phyloP scores from a whole-genome alignment of 106 monocot species.

The Xerophyta viscosa region DNA sequence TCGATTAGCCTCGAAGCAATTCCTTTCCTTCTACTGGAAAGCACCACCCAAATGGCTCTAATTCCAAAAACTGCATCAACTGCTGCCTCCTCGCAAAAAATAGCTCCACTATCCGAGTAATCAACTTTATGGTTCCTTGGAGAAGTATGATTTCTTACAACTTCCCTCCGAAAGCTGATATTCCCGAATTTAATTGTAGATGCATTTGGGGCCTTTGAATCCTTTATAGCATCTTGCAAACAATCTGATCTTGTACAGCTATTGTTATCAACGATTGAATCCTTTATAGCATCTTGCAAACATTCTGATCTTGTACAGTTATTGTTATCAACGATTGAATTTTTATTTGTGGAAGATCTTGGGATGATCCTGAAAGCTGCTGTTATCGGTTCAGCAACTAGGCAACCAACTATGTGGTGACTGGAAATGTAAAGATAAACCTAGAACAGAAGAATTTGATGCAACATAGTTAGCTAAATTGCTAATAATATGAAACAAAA shows the following conservation, averaged over 20 bases:
- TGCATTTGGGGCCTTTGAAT: background rate
- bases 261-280: slow-evolving; percentile 3
- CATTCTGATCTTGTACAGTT: background rate
- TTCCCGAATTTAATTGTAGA: slow-evolving; percentile 53
- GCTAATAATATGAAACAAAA: no score
- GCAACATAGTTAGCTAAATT: background rate
- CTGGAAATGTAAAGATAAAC: slow-evolving; percentile 68
- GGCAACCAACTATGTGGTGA: slow-evolving; percentile 68
- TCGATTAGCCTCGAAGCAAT: slow-evolving; percentile 58
- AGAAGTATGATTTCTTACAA: slow-evolving; percentile 14
- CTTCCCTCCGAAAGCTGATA: slow-evolving; percentile 55
- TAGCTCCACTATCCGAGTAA: slow-evolving; percentile 42
- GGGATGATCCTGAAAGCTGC: slow-evolving; percentile 53
- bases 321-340: slow-evolving; percentile 3
- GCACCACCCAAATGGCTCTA: slow-evolving; percentile 67
- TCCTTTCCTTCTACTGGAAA: slow-evolving; percentile 31
- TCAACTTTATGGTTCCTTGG: background rate
- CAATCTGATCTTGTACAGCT: background rate
- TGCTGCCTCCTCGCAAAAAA: slow-evolving; percentile 59
- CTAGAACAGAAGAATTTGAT: slow-evolving; percentile 15
- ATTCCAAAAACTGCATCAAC: slow-evolving; percentile 51
- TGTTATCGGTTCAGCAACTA: slow-evolving; percentile 78
- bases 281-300: background rate
- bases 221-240: background rate
- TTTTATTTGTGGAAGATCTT: slow-evolving; percentile 1